Percentiles rank a stretch among this genome's conserved stretches.
phyloP scores from a whole-genome alignment of 306 rosid species.

The Geum urbanum region DNA sequence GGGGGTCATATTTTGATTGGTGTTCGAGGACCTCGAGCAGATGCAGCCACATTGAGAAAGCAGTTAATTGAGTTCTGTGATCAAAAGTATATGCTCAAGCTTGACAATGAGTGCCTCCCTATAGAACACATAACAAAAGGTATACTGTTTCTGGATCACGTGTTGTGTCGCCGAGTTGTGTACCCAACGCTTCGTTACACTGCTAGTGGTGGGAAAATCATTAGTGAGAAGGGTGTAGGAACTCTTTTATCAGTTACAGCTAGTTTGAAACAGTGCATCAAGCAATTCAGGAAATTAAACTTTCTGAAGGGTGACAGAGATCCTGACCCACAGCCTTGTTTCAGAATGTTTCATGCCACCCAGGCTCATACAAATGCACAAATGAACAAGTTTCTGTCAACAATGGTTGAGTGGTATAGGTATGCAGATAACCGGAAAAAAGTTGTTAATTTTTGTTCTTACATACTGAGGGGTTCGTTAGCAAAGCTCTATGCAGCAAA shows the following conservation, averaged over 20 bases:
- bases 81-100: slow-evolving; percentile 82
- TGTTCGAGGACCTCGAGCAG: slow-evolving; percentile 87
- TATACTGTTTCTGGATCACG: slow-evolving; percentile 92
- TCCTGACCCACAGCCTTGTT: slow-evolving; percentile 98
- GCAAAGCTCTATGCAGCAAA: slow-evolving; percentile 99
- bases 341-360: slow-evolving; percentile 97
- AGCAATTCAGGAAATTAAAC: slow-evolving; percentile 76
- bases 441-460: slow-evolving; percentile 86
- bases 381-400: slow-evolving; percentile 87
- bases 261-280: slow-evolving; percentile 87
- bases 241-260: slow-evolving; percentile 92
- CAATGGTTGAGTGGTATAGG: slow-evolving; percentile 90
- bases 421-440: slow-evolving; percentile 94
- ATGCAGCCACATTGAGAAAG: slow-evolving; percentile 76
- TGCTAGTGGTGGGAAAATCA: slow-evolving; percentile 90
- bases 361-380: slow-evolving; percentile 98
- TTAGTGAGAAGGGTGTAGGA: slow-evolving; percentile 95
- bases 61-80: slow-evolving; percentile 88
- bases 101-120: slow-evolving; percentile 89
- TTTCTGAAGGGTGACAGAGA: slow-evolving; percentile 92
- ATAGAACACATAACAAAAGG: slow-evolving; percentile 96
- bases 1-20: slow-evolving; percentile 94
- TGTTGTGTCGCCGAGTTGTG: slow-evolving; percentile 85
- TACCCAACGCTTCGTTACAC: slow-evolving; percentile 96
- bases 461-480: slow-evolving; percentile 81